A percentile compares a stretch with the other conserved stretches of the same genome.
These are phyloP conservation scores for Rhodotorula sp. DNA, from an alignment of 1,284 basidiomycete species.

Conservation along the genomic window DNA sequence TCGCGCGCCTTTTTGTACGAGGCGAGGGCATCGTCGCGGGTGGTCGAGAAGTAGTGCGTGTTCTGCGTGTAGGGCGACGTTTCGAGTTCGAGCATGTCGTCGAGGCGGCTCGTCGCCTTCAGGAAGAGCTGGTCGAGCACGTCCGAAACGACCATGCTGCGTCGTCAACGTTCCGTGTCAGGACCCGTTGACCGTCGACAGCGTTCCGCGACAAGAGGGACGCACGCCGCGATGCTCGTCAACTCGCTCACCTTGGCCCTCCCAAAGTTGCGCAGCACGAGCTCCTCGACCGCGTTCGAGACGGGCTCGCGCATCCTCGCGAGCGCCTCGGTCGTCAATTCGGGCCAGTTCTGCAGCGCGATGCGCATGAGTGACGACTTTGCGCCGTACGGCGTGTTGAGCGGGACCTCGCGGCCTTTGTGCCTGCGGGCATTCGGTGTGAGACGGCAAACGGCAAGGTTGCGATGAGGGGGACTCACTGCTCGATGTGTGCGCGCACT, in stretches of 20 bases:
- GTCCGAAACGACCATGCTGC: background rate
- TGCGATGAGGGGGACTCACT: slow-evolving; percentile 54
- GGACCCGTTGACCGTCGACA: slow-evolving; percentile 48
- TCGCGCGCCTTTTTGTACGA: slow-evolving; percentile 52
- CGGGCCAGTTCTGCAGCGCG: slow-evolving; percentile 58
- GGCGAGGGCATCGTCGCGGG: slow-evolving; percentile 61
- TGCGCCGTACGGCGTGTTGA: slow-evolving; percentile 65
- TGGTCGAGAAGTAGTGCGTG: slow-evolving; percentile 61
- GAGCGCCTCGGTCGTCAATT: slow-evolving; percentile 59
- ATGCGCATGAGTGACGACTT: slow-evolving; percentile 58
- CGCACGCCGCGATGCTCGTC: background rate
- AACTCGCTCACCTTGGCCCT: background rate
- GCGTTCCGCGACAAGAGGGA: slow-evolving; percentile 46
- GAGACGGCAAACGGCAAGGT: slow-evolving; percentile 45
- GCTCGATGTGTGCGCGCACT: slow-evolving; percentile 56
- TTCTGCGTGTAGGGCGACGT: slow-evolving; percentile 60
- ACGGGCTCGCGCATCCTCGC: slow-evolving; percentile 46
- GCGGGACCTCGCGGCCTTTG: slow-evolving; percentile 67
- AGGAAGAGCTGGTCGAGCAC: background rate
- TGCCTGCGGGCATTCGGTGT: slow-evolving; percentile 54
- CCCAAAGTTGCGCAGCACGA: background rate
- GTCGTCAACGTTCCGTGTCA: slow-evolving; percentile 56
- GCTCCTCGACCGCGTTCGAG: background rate
- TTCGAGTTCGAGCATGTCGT: slow-evolving; percentile 58
- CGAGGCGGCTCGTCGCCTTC: slow-evolving; percentile 28